These are phyloP conservation scores for Populus nigra DNA, from an alignment of 345 rosid species.

Conservation along the genomic window DNA sequence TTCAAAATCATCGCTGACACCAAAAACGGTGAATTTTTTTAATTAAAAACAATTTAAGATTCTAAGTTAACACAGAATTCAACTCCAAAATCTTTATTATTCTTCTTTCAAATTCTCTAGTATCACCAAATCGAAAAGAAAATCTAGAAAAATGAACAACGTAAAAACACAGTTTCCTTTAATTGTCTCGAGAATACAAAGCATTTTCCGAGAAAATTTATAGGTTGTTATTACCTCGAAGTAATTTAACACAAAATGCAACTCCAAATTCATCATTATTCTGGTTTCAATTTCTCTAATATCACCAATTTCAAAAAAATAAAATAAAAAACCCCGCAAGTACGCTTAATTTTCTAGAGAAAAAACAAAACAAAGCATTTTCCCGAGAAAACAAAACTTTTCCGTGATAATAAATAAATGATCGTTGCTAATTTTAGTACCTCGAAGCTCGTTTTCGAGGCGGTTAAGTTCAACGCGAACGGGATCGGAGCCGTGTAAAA, in stretches of 20 bases:
- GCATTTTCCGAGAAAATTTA: background rate
- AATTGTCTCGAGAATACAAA: background rate
- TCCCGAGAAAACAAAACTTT: background rate
- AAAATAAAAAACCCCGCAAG: background rate
- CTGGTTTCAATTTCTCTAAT: background rate
- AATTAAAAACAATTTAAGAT: background rate
- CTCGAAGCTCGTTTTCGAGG: slow-evolving; percentile 48
- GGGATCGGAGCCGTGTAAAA: slow-evolving; percentile 56
- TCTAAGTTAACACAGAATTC: background rate
- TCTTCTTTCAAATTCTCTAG: background rate
- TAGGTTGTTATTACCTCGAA: background rate
- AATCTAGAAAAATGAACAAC: background rate
- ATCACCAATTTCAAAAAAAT: background rate
- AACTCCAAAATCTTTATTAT: background rate
- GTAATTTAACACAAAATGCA: background rate
- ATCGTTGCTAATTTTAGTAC: slow-evolving; percentile 6
- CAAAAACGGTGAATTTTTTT: background rate
- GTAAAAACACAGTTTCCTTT: background rate
- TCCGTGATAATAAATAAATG: background rate
- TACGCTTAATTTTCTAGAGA: background rate
- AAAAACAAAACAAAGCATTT: background rate
- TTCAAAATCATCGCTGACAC: background rate
- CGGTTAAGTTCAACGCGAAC: slow-evolving; percentile 52
- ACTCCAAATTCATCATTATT: background rate
- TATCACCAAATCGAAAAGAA: background rate